phyloP scores from a whole-genome alignment of 176 grass and related monocot genomes.

The Ensete ventricosum region DNA sequence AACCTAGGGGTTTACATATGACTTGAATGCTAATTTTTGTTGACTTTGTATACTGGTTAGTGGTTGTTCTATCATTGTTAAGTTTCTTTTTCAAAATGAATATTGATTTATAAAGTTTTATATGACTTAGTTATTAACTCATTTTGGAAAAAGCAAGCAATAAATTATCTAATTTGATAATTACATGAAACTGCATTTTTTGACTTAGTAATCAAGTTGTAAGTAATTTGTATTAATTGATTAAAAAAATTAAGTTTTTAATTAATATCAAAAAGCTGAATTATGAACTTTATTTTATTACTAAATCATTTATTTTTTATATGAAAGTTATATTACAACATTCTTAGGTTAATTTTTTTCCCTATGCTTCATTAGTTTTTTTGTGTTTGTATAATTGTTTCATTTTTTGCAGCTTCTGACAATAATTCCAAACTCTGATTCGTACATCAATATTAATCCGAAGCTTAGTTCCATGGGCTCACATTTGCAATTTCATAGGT shows the following conservation, averaged over 20 bases:
- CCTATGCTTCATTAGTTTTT: background rate
- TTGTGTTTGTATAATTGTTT: constrained; percentile 19
- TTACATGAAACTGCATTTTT: background rate
- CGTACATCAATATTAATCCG: constrained; percentile 86
- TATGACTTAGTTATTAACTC: background rate
- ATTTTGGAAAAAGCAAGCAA: no score
- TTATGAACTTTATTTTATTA: background rate
- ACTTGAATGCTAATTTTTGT: no score
- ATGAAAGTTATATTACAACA: background rate
- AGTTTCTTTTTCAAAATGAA: background rate
- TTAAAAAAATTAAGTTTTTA: background rate
- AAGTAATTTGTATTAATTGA: background rate
- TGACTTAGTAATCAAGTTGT: background rate
- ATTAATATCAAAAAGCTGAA: background rate
- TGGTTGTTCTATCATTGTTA: no score
- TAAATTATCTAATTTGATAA: background rate
- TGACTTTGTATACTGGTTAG: no score
- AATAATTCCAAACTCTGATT: constrained; percentile 69
- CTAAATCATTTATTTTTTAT: background rate
- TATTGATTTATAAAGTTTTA: background rate
- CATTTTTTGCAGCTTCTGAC: constrained; percentile 60
- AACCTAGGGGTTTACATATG: no score
- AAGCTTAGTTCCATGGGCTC: constrained; percentile 79
- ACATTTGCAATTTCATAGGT: constrained; percentile 77
- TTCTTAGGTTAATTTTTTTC: constrained; percentile 8